Evolutionary conservation across 345 rosid species (phyloP).

Genomic region (Gossypium herbaceum): DNA sequence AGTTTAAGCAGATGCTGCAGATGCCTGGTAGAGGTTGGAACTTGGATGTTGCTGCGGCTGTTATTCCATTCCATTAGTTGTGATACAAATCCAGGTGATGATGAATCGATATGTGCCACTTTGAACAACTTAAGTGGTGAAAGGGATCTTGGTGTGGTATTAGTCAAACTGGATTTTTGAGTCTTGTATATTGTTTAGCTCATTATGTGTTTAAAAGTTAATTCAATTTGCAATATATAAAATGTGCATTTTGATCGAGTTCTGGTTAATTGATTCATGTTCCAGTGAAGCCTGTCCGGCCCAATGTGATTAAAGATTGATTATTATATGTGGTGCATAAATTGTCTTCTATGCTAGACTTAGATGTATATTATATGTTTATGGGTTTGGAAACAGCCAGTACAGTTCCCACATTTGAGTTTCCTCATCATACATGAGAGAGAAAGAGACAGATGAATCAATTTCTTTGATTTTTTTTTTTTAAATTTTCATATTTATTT

Average conservation of each 20-base stretch:
- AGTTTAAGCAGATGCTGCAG: neutral
- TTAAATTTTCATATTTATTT: neutral
- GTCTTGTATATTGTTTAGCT: neutral
- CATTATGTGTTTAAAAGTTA: neutral
- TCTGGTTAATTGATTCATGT: neutral
- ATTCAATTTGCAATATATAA: too few relatives aligned
- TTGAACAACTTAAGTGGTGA: too few relatives aligned
- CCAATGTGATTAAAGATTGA: neutral
- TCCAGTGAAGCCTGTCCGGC: neutral
- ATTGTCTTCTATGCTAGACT: too few relatives aligned
- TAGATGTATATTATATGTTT: too few relatives aligned
- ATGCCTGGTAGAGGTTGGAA: neutral
- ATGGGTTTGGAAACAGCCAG: neutral
- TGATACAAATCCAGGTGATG: too few relatives aligned
- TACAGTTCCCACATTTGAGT: neutral
- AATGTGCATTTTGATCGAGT: neutral
- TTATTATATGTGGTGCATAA: too few relatives aligned
- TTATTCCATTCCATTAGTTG: too few relatives aligned
- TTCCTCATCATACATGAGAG: slow-evolving; percentile 5
- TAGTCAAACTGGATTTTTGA: too few relatives aligned
- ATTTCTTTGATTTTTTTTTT: neutral
- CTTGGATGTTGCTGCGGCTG: neutral
- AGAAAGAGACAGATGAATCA: neutral
- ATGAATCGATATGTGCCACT: too few relatives aligned
- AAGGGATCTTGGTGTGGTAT: too few relatives aligned